Evolutionary conservation across 192 early-diverging fungal species (phyloP).

Genomic region (Chytriomyces sp.): DNA sequence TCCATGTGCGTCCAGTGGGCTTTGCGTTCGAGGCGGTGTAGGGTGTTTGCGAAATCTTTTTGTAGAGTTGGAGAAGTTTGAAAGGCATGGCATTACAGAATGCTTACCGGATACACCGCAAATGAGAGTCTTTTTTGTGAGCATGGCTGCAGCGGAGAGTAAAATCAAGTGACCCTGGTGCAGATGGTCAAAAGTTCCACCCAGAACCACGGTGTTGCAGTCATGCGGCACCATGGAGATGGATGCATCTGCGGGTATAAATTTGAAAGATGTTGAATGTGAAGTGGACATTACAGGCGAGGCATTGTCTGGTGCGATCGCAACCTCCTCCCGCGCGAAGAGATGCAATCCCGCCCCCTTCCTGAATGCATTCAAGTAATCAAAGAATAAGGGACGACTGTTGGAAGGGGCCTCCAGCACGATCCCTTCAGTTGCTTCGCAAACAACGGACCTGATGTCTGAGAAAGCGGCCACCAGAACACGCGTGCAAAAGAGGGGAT

Average conservation of each 20-base stretch:
- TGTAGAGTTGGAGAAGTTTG: too few relatives aligned
- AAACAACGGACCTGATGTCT: background rate
- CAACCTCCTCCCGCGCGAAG: too few relatives aligned
- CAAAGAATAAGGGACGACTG: too few relatives aligned
- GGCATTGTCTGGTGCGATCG: background rate
- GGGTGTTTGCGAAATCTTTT: conserved; percentile 12
- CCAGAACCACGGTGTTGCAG: conserved; percentile 68
- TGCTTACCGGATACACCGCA: conserved; percentile 75
- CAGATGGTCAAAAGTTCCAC: conserved; percentile 98
- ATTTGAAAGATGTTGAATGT: background rate
- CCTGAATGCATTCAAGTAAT: background rate
- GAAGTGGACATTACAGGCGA: background rate
- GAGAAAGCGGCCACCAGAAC: background rate
- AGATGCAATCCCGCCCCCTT: background rate
- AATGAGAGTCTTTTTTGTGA: conserved; percentile 62
- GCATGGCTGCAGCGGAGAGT: conserved; percentile 75
- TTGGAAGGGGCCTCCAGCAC: background rate
- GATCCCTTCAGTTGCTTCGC: background rate
- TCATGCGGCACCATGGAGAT: background rate
- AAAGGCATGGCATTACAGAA: too few relatives aligned
- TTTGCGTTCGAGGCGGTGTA: conserved; percentile 72
- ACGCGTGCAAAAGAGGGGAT: background rate
- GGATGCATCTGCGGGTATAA: background rate
- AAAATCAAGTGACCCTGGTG: conserved; percentile 95
- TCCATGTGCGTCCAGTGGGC: conserved; percentile 70